These are phyloP conservation scores for Lenzites betulinus DNA, from an alignment of 768 basidiomycete species.

Conservation along the genomic window DNA sequence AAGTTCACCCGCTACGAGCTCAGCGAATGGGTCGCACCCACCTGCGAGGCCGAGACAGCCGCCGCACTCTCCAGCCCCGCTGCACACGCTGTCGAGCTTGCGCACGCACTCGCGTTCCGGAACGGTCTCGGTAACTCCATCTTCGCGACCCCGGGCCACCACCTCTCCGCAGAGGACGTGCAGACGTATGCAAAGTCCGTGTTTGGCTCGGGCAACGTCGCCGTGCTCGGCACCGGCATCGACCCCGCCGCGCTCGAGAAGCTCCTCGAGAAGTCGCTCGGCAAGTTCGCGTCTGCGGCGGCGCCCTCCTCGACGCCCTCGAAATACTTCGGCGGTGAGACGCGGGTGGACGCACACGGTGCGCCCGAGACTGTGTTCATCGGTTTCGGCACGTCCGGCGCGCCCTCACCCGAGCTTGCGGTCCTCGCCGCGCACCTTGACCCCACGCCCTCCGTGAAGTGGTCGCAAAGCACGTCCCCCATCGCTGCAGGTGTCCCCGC, in stretches of 20 bases:
- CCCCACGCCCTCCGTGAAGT: conserved; percentile 81
- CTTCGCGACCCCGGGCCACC: conserved; percentile 72
- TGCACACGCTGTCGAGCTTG: conserved; percentile 78
- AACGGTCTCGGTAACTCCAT: conserved; percentile 89
- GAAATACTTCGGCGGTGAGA: conserved; percentile 86
- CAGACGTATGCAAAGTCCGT: conserved; percentile 70
- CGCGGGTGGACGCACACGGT: conserved; percentile 61
- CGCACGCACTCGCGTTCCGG: conserved; percentile 92
- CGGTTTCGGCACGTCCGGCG: conserved; percentile 77
- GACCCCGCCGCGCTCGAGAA: conserved; percentile 65
- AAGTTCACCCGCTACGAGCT: conserved; percentile 81
- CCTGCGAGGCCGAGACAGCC: conserved; percentile 69
- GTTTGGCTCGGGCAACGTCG: conserved; percentile 79
- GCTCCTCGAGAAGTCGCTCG: conserved; percentile 73
- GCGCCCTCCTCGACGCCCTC: conserved; percentile 38
- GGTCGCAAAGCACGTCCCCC: conserved; percentile 75
- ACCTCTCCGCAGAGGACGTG: conserved; percentile 67
- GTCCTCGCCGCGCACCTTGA: conserved; percentile 82
- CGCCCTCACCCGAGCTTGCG: conserved; percentile 69
- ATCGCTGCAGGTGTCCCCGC: conserved; percentile 60
- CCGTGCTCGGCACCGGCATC: conserved; percentile 87
- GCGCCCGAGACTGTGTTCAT: conserved; percentile 80
- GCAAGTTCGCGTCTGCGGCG: conserved; percentile 44
- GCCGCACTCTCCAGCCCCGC: conserved; percentile 61
- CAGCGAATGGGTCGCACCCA: conserved; percentile 70